phyloP scores from a whole-genome alignment of 495 filamentous ascomycete species.

The Xeromyces bisporus region DNA sequence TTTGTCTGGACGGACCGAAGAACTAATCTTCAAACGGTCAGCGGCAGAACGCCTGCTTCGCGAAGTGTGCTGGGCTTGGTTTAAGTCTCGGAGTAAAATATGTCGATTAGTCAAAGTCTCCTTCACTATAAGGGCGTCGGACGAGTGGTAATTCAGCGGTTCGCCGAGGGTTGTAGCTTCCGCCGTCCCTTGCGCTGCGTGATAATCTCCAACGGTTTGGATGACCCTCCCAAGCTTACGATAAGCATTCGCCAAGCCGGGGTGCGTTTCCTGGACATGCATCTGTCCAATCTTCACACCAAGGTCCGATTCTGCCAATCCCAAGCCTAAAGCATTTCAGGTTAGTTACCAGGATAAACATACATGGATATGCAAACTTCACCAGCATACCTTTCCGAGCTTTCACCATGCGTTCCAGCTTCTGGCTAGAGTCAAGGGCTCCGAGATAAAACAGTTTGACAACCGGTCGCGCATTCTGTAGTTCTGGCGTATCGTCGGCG shows the following conservation, averaged over 20 bases:
- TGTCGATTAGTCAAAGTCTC: slow-evolving; percentile 97
- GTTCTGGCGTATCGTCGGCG: slow-evolving; percentile 89
- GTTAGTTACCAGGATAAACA: not conserved
- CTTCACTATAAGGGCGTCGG: slow-evolving; percentile 95
- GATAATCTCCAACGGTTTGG: slow-evolving; percentile 83
- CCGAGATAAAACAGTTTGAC: slow-evolving; percentile 95
- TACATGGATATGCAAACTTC: not conserved
- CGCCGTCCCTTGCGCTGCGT: slow-evolving; percentile 92
- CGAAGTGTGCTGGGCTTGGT: slow-evolving; percentile 70
- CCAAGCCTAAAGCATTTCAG: slow-evolving; percentile 43
- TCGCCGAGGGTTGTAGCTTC: slow-evolving; percentile 93
- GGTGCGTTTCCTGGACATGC: slow-evolving; percentile 76
- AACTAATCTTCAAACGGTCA: slow-evolving; percentile 70
- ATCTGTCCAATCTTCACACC: slow-evolving; percentile 76
- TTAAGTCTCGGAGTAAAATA: slow-evolving; percentile 86
- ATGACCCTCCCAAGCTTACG: slow-evolving; percentile 88
- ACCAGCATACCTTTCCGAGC: slow-evolving; percentile 58
- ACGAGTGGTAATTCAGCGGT: slow-evolving; percentile 86
- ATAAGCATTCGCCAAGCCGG: slow-evolving; percentile 74
- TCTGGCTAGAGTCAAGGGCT: slow-evolving; percentile 88
- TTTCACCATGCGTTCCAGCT: slow-evolving; percentile 87
- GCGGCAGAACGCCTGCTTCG: slow-evolving; percentile 65
- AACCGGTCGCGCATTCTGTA: slow-evolving; percentile 71
- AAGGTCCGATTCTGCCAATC: slow-evolving; percentile 83
- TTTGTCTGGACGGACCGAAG: slow-evolving; percentile 76